Conservation (phyloP, 2,329 filamentous ascomycete genomes). For the Davidsoniella eucalypti region DNA sequence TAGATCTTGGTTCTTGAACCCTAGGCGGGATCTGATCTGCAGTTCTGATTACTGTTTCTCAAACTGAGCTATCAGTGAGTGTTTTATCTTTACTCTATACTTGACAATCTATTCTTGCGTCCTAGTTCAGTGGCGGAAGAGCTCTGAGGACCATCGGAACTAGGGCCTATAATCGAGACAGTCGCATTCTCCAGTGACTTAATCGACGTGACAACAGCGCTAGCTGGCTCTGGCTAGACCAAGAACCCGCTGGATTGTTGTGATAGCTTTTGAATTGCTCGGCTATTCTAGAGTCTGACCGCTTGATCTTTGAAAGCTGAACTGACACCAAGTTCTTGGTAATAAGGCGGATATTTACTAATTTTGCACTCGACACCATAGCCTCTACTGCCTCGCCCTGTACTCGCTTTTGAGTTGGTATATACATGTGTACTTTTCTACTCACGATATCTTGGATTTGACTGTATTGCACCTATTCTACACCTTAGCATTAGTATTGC, state of each 20-base stretch:
- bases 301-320: background rate
- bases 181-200: background rate
- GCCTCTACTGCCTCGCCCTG: background rate
- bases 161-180: background rate
- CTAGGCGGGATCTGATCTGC: too few relatives aligned
- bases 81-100: too few relatives aligned
- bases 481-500: too few relatives aligned
- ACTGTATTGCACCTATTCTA: too few relatives aligned
- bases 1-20: too few relatives aligned
- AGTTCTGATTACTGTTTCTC: too few relatives aligned
- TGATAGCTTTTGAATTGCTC: background rate
- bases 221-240: background rate
- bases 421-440: too few relatives aligned
- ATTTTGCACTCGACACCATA: background rate
- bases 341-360: background rate
- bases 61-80: too few relatives aligned
- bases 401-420: background rate
- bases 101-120: too few relatives aligned
- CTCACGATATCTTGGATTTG: too few relatives aligned
- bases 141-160: too few relatives aligned
- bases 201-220: conserved; percentile 4
- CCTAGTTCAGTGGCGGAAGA: too few relatives aligned
- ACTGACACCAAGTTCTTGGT: background rate
- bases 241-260: background rate
- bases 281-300: background rate